Evolutionary conservation across 768 basidiomycete species (phyloP), one percentile per base, ranked within the genome.

Genomic region (Xerocomellus amylosporus): DNA sequence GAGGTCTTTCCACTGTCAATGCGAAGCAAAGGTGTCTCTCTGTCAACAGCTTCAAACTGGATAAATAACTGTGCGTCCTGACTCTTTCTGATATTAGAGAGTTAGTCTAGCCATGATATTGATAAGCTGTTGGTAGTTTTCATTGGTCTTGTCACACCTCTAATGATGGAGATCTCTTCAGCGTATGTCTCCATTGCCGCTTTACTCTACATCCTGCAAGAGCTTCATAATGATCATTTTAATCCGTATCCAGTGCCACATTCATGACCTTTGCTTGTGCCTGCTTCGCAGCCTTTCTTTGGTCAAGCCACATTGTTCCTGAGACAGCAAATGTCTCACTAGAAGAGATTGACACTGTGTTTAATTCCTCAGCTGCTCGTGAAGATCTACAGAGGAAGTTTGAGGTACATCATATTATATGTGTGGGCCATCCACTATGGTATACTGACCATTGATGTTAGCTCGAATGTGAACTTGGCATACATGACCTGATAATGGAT

Each of bases 11-110:
- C 92, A 2, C 73, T 89, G 1, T 86, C 88, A 3, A 78, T 89
- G 72, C 77, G 91, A 57, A 86, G 88, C 60, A 86, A 85, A 64
- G 93, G 93, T 45, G 91, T 93, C 5, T 83, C 90, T 22, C 63
- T 95, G 20, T 85, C 89, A 19, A 93, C 91, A 2, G 87, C 89
- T 3, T 88, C 87, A n/a, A 90, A 89, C 59, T 93, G 90, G 90
- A 61, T 81, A 24, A 92, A 92, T 63, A 93, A 93, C 54, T 93
- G 86, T 86, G 46, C 2, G 78, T 69, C 14, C 50, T 20, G 0
- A 34, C 38, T 15, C 17, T 31, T 37, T 51, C 8, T 26, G 20
- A 2, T 42, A 14, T 22, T 12, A 15, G 30, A 31, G 17, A 51
- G 3, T 39, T 39, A 8, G 13, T 26, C 28, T 19, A 10, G 8